Evolutionary conservation across 2,329 filamentous ascomycete species (phyloP).

Genomic region (Penicillium sp.): DNA sequence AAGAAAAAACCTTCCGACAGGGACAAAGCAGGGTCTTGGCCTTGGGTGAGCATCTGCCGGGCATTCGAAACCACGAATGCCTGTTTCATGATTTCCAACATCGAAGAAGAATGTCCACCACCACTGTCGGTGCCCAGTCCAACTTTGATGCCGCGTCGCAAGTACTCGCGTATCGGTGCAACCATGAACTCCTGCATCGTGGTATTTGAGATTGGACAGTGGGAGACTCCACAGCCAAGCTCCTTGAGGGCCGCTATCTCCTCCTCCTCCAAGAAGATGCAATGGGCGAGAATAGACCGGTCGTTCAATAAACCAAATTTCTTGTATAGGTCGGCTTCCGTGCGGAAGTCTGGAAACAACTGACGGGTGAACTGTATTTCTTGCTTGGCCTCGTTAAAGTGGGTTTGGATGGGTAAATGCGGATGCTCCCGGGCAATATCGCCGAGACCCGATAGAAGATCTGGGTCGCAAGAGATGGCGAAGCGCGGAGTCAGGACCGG

Average conservation of each 20-base stretch:
- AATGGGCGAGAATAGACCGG: slow-evolving; percentile 64
- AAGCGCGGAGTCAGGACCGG: slow-evolving; percentile 60
- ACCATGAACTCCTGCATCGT: slow-evolving; percentile 59
- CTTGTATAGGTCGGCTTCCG: slow-evolving; percentile 61
- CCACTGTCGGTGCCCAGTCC: slow-evolving; percentile 65
- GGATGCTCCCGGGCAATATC: slow-evolving; percentile 50
- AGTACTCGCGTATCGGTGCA: slow-evolving; percentile 57
- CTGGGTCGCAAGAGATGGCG: slow-evolving; percentile 58
- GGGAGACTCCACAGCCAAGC: slow-evolving; percentile 59
- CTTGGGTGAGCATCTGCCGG: slow-evolving; percentile 31
- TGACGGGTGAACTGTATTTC: slow-evolving; percentile 57
- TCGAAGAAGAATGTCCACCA: slow-evolving; percentile 61
- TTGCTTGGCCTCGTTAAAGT: slow-evolving; percentile 64
- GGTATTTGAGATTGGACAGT: slow-evolving; percentile 65
- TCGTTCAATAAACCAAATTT: slow-evolving; percentile 54
- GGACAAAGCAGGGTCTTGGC: slow-evolving; percentile 47
- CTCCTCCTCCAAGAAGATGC: slow-evolving; percentile 59
- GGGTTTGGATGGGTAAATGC: slow-evolving; percentile 61
- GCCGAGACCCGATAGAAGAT: slow-evolving; percentile 57
- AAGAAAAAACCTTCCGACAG: slow-evolving; percentile 59
- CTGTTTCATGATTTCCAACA: slow-evolving; percentile 47
- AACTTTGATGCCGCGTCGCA: slow-evolving; percentile 60
- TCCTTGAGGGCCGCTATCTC: slow-evolving; percentile 52
- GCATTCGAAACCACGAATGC: slow-evolving; percentile 53
- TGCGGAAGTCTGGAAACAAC: slow-evolving; percentile 57